Base-by-base conservation (phyloP, 345 rosid genomes). In the Camelina neglecta region DNA sequence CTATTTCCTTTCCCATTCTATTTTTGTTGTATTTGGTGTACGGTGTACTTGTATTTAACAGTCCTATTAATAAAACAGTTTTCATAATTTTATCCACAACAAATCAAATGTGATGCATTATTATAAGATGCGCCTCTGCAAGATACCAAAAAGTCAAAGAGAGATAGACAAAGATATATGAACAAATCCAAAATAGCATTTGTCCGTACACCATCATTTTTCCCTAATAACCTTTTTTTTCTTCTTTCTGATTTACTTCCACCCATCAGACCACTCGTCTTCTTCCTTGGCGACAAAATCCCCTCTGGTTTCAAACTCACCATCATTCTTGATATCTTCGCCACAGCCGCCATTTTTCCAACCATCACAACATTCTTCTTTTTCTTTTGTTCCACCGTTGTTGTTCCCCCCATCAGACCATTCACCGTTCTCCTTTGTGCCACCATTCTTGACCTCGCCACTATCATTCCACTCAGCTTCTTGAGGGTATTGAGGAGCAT, bases 321-420 rank as follows among this genome's bases (percentile, higher is more conserved):
- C 54, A 24, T 10, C 69, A 53, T 26, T 42, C 36, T 53, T 53
- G 4, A 60, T 49, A 50, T 29, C 69, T 49, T 48, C 38, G n/a
- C 58, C 39, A 29, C 33, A 39, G 18, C 55, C 54, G 18, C 20
- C 60, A 2, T 54, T 84, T 10, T 58, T 58, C 67, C 4, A 71
- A 20, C 88, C 96, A 51, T 82, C 92, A 8, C 87, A 86, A 87
- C 91, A 87, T 55, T 88, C 92, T 12, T 79, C 82, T 66, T 81
- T 87, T 45, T 79, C 87, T 18, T 59, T 45, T 1, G 64, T 1
- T 0, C 16, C 65, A 10, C 65, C 65, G 20, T 65, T 36, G 56
- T 54, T 4, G 45, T 74, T 74, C 65, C 56, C 29, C 1, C 8
- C 56, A 31, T 35, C 75, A 21, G 59, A 91, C 92, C 92, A 91